Evolutionary conservation across 805 yeast genomes (phyloP).

Genomic region (Huiozyma sinensis): DNA sequence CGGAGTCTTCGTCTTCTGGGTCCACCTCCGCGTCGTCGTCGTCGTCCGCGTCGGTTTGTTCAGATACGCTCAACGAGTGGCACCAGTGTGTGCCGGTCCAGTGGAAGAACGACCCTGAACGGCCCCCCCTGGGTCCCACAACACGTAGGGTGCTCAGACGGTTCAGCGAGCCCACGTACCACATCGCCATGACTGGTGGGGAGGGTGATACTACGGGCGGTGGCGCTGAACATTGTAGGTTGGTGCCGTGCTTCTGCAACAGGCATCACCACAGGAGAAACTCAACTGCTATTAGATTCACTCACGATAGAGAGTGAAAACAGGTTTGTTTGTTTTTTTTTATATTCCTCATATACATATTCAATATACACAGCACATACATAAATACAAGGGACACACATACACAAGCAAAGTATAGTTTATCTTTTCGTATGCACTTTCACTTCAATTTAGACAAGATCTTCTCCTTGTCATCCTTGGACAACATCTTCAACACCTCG

Average conservation of each 20-base stretch:
- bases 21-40: too few relatives aligned
- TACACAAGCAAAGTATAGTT: neutral
- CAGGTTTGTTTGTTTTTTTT: neutral
- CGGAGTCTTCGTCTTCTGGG: too few relatives aligned
- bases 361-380: neutral
- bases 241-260: conserved; percentile 10
- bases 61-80: neutral
- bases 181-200: neutral
- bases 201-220: neutral
- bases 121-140: neutral
- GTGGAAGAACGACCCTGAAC: neutral
- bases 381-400: neutral
- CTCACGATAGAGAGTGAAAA: conserved; percentile 10
- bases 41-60: too few relatives aligned
- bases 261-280: conserved; percentile 28
- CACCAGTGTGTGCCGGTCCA: neutral
- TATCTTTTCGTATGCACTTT: too few relatives aligned
- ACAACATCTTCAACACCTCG: conserved; percentile 42
- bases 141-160: neutral
- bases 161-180: conserved; percentile 1
- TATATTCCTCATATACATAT: neutral
- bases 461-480: conserved; percentile 44
- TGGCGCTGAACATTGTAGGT: neutral
- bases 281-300: conserved; percentile 20
- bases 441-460: conserved; percentile 27